phyloP scores from a whole-genome alignment of 495 filamentous ascomycete species.

The Daldinia loculata region DNA sequence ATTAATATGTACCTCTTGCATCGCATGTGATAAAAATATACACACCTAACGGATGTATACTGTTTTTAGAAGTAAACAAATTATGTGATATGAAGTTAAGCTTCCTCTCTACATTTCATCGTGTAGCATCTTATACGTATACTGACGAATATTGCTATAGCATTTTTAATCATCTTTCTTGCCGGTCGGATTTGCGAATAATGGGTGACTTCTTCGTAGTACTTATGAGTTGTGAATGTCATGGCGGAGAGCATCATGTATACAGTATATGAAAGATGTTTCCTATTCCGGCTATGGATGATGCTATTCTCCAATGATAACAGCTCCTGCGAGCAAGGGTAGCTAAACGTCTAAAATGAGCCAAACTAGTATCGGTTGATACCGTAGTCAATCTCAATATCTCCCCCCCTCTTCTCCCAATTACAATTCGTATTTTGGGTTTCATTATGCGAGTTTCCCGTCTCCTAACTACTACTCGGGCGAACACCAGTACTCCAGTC shows the following conservation, averaged over 20 bases:
- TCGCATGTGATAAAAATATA: slow-evolving; percentile 24
- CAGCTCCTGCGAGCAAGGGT: slow-evolving; percentile 41
- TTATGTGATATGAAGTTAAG: not conserved
- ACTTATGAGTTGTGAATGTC: not conserved
- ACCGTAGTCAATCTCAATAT: slow-evolving; percentile 20
- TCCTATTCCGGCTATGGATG: slow-evolving; percentile 39
- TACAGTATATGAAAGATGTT: slow-evolving; percentile 18
- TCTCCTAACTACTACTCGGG: slow-evolving; percentile 11
- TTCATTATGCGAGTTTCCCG: not conserved
- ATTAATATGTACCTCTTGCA: not conserved
- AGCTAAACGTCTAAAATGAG: slow-evolving; percentile 39
- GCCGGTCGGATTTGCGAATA: not conserved
- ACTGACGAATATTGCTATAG: not conserved
- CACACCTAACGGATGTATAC: not conserved
- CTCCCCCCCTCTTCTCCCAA: not conserved
- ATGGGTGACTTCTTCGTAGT: not conserved
- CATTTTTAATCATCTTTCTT: not conserved
- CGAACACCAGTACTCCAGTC: not conserved
- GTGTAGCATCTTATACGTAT: not conserved
- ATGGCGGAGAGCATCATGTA: not conserved
- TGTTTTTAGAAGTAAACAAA: not conserved
- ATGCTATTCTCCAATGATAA: slow-evolving; percentile 37
- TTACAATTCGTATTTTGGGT: not conserved
- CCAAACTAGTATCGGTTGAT: slow-evolving; percentile 23
- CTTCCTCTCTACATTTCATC: not conserved